Base-by-base conservation (phyloP, 1,284 basidiomycete species). In the Moniliella sp. region DNA sequence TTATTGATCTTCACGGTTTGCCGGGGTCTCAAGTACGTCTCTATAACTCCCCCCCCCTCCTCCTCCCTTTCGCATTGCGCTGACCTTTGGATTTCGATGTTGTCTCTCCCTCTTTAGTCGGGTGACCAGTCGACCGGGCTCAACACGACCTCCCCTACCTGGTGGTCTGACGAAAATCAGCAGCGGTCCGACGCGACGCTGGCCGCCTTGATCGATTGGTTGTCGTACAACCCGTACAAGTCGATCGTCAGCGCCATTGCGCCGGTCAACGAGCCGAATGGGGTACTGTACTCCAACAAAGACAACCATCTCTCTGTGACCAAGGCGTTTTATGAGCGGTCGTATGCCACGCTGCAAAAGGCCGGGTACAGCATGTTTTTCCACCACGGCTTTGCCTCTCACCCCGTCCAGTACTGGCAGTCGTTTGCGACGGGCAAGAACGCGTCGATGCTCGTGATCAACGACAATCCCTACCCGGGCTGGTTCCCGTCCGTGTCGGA, bases 11-110 rank as follows among this genome's bases (percentile, higher is more conserved):
- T 18, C 64, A 65, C 45, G 62, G 61, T 17, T 45, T 65, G 35
- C 64, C 64, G 9, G 64, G 64, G 25, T 57, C 53, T n/a, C 64
- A 65, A 40, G n/a, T n/a, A n/a, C n/a, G n/a, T n/a, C n/a, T n/a
- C n/a, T n/a, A n/a, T n/a, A n/a, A n/a, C n/a, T n/a, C n/a, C n/a
- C n/a, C n/a, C n/a, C n/a, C n/a, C n/a, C n/a, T n/a, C n/a, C n/a
- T n/a, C n/a, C n/a, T n/a, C n/a, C n/a, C n/a, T n/a, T n/a, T n/a
- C n/a, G n/a, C n/a, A n/a, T n/a, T n/a, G n/a, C n/a, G n/a, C n/a
- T n/a, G n/a, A n/a, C n/a, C n/a, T n/a, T n/a, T n/a, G n/a, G n/a
- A n/a, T n/a, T n/a, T n/a, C n/a, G n/a, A n/a, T n/a, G n/a, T n/a
- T n/a, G n/a, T n/a, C n/a, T n/a, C n/a, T n/a, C n/a, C n/a, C n/a